Percentiles rank a stretch among this genome's conserved stretches.
Conservation (phyloP, 192 early-diverging fungal genomes). For the Entrophospora sp. region DNA sequence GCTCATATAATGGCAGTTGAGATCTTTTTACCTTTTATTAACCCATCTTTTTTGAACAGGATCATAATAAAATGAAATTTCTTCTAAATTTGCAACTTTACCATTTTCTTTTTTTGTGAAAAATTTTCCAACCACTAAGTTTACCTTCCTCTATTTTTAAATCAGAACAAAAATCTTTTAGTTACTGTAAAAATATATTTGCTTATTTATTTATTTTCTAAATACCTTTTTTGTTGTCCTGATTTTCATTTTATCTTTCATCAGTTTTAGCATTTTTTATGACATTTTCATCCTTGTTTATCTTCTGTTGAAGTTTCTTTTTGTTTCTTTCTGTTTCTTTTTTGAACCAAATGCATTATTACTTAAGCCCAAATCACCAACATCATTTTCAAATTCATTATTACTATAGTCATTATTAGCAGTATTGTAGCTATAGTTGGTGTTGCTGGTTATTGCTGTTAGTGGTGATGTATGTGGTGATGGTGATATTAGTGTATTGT, state of each 20-base stretch:
- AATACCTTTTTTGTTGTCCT: constrained; percentile 13
- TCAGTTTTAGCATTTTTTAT: neutral
- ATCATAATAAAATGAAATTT: constrained; percentile 81
- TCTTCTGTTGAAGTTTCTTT: too few relatives aligned
- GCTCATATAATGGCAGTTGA: too few relatives aligned
- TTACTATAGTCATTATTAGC: neutral
- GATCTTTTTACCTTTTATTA: constrained; percentile 61
- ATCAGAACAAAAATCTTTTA: too few relatives aligned
- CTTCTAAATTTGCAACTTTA: constrained; percentile 68
- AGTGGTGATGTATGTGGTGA: neutral
- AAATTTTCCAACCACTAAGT: constrained; percentile 17
- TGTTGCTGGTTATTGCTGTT: neutral
- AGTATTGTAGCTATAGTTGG: too few relatives aligned
- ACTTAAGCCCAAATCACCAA: constrained; percentile 16
- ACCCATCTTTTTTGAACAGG: constrained; percentile 82
- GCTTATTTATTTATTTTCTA: neutral
- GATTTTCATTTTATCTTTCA: neutral
- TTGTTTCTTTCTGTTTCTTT: neutral
- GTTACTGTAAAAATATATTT: too few relatives aligned
- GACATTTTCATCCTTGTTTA: neutral
- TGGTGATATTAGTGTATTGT: too few relatives aligned
- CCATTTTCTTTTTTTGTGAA: constrained; percentile 16
- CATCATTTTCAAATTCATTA: neutral
- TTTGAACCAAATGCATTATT: constrained; percentile 13
- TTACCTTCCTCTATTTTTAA: constrained; percentile 7